These are phyloP conservation scores for Fusarium euwallaceae DNA, from an alignment of 2,329 filamentous ascomycete genomes.

Conservation along the genomic window DNA sequence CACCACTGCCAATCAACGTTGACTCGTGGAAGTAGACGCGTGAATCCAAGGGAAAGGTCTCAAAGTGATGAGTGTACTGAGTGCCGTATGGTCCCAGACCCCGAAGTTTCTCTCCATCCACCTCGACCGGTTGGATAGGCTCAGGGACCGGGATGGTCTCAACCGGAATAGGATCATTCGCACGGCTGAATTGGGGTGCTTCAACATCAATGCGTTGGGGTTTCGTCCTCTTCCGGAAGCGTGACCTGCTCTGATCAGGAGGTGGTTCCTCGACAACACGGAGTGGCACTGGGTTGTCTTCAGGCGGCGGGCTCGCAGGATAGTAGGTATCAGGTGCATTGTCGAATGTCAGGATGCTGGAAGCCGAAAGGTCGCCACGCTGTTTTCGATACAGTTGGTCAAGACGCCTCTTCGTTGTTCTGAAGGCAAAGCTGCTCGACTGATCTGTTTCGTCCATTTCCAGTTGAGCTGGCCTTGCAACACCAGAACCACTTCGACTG, in stretches of 20 bases:
- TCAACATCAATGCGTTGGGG: conserved; percentile 63
- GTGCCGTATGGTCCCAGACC: conserved; percentile 73
- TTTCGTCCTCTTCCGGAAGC: conserved; percentile 58
- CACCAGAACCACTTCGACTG: conserved; percentile 30
- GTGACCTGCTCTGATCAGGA: conserved; percentile 39
- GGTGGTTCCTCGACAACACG: conserved; percentile 27
- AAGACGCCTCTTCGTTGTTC: conserved; percentile 64
- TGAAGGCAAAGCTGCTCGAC: conserved; percentile 57
- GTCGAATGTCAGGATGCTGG: conserved; percentile 35
- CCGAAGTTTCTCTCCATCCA: conserved; percentile 52
- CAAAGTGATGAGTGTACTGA: conserved; percentile 72
- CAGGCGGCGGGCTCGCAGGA: conserved; percentile 40
- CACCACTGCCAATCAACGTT: conserved; percentile 70
- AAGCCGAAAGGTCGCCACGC: conserved; percentile 46
- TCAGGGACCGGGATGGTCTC: conserved; percentile 23
- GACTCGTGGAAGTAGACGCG: conserved; percentile 71
- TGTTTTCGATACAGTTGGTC: conserved; percentile 66
- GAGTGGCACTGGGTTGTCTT: conserved; percentile 41
- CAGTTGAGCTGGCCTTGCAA: conserved; percentile 66
- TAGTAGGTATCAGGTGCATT: conserved; percentile 28
- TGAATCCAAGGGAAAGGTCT: conserved; percentile 68
- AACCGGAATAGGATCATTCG: conserved; percentile 63
- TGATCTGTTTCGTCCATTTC: conserved; percentile 60
- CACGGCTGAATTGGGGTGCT: conserved; percentile 66
- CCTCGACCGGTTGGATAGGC: conserved; percentile 15